phyloP scores from a whole-genome alignment of 768 basidiomycete genomes.

The Arthromyces matolae region DNA sequence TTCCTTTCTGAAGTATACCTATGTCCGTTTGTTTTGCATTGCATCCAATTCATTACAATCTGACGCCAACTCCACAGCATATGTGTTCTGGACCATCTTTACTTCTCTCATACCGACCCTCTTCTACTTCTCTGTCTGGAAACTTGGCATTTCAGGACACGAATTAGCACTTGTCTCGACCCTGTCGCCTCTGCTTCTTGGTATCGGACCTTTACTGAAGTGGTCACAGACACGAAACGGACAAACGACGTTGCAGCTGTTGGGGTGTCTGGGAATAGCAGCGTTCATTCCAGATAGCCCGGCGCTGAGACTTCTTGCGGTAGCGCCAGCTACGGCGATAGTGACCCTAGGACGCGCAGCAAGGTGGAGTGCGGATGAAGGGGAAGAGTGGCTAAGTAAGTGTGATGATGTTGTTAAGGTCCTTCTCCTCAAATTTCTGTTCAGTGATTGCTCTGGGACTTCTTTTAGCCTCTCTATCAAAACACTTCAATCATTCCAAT shows the following conservation, averaged over 20 bases:
- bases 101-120: constrained; percentile 75
- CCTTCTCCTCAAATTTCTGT: constrained; percentile 1
- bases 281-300: constrained; percentile 53
- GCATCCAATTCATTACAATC: neutral
- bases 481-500: constrained; percentile 76
- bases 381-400: constrained; percentile 39
- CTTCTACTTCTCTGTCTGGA: constrained; percentile 93
- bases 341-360: constrained; percentile 48
- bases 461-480: constrained; percentile 61
- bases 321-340: constrained; percentile 50
- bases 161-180: constrained; percentile 72
- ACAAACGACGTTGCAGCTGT: constrained; percentile 41
- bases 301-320: constrained; percentile 50
- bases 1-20: constrained; percentile 49
- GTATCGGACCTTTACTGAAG: constrained; percentile 37
- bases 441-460: constrained; percentile 67
- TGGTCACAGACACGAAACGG: constrained; percentile 49
- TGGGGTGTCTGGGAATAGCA: constrained; percentile 50
- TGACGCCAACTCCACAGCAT: constrained; percentile 41
- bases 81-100: constrained; percentile 79
- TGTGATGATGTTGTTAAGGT: constrained; percentile 37
- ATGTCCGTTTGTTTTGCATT: constrained; percentile 39
- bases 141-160: constrained; percentile 78
- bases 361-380: constrained; percentile 45
- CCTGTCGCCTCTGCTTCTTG: constrained; percentile 65